Base-by-base conservation (phyloP, 2,329 filamentous ascomycete species). In the Tricladium varicosporioides region DNA sequence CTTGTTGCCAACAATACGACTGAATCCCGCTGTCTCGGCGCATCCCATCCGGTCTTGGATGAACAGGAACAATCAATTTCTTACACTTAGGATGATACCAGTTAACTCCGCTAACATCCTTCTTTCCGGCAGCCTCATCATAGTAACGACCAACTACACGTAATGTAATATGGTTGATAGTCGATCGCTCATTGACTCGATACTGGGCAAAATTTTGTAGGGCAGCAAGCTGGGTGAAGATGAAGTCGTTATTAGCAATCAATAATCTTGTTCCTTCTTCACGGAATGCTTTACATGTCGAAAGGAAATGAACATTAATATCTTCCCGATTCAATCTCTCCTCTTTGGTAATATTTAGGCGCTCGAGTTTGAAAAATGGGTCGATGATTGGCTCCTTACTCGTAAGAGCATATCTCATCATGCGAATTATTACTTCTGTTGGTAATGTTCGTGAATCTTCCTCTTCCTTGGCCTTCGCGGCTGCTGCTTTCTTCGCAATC, bases 131-230 rank as follows among this genome's bases (percentile, higher is more conserved):
- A 7, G 78, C 73, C 49, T 84, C 80, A 54, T 83, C 80, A 59
- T 81, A 84, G 65, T 80, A 84, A 51, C 73, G 74, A 9, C 80
- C 81, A 57, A 83, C 77, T 63, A 84, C 71, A 44, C 81, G 79
- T 43, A 84, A 70, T 27, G 73, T 82, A 63, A 80, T 68, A 55
- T 76, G 70, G 19, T 72, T 72, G 53, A 84, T 74, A 10, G 71
- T 67, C 32, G 73, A 67, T 14, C 81, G 78, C 55, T 75, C 75
- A 4, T 68, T 56, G 10, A 73, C 56, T 46, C 73, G 70, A 36
- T 83, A 68, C 31, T 79, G 76, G 48, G 73, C 70, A 62, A 84
- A 82, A 49, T 76, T 74, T 42, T 74, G 74, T 5, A 84, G 69
- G 2, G 79, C 73, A 40, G 76, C 72, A 22, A 76, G 76, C n/a